Percentiles rank a stretch among this genome's conserved stretches.
These are phyloP conservation scores for Penicillium nordicum DNA, from an alignment of 2,329 filamentous ascomycete genomes.

Conservation along the genomic window DNA sequence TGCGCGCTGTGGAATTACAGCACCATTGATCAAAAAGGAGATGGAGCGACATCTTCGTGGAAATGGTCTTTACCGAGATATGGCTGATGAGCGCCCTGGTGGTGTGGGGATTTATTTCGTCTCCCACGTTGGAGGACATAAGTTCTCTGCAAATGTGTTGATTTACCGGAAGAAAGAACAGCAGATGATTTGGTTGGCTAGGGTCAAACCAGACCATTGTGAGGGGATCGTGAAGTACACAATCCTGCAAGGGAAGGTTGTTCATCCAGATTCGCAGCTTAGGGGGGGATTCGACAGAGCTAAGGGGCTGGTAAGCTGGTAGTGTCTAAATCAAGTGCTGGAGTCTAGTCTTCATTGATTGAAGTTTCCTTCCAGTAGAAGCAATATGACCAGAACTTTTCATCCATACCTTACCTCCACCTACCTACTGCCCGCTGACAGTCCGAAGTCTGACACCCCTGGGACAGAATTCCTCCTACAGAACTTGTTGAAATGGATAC, in stretches of 20 bases:
- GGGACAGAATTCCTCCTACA: too few relatives aligned
- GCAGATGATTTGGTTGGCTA: constrained; percentile 72
- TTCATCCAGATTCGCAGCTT: constrained; percentile 78
- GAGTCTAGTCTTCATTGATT: not conserved
- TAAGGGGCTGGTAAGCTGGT: constrained; percentile 66
- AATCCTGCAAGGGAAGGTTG: constrained; percentile 79
- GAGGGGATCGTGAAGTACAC: constrained; percentile 86
- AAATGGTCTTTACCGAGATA: constrained; percentile 74
- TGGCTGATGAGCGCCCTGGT: constrained; percentile 76
- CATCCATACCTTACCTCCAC: too few relatives aligned
- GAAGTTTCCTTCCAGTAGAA: too few relatives aligned
- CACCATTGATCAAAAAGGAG: constrained; percentile 75
- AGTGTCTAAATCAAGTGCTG: not conserved
- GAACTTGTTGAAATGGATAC: too few relatives aligned
- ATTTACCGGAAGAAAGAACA: constrained; percentile 62
- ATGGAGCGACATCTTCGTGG: constrained; percentile 78
- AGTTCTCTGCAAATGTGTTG: constrained; percentile 88
- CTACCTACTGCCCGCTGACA: too few relatives aligned
- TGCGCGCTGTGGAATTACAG: constrained; percentile 84
- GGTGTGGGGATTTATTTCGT: constrained; percentile 91
- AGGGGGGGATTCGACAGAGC: constrained; percentile 78
- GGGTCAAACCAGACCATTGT: constrained; percentile 79
- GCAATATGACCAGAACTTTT: too few relatives aligned
- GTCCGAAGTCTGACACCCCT: too few relatives aligned
- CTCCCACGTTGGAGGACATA: constrained; percentile 88